A percentile compares a stretch with the other conserved stretches of the same genome.
phyloP scores from a whole-genome alignment of 2,329 filamentous ascomycete genomes.

The Claviceps maximensis region DNA sequence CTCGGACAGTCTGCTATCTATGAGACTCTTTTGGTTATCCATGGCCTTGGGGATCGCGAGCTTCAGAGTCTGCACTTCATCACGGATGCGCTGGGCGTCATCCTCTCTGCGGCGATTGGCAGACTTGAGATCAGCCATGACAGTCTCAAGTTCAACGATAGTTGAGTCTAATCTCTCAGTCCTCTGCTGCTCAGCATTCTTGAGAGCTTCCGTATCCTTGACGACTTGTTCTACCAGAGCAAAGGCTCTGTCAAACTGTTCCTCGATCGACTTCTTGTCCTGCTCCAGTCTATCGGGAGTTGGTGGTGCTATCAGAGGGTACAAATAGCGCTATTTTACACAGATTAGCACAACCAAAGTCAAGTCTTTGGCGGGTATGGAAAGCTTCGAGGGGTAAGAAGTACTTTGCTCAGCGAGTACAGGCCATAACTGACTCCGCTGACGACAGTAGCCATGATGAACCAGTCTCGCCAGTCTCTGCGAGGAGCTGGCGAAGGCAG shows the following conservation, averaged over 20 bases:
- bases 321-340: constrained; percentile 61
- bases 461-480: constrained; percentile 96
- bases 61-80: constrained; percentile 73
- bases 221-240: constrained; percentile 80
- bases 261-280: constrained; percentile 86
- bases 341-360: neutral
- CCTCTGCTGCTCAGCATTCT: constrained; percentile 71
- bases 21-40: constrained; percentile 72
- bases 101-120: constrained; percentile 73
- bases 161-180: constrained; percentile 74
- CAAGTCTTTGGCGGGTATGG: neutral
- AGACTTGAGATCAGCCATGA: constrained; percentile 69
- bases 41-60: constrained; percentile 81
- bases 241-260: constrained; percentile 87
- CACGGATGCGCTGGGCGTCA: constrained; percentile 71
- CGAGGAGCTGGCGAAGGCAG: constrained; percentile 50
- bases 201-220: constrained; percentile 79
- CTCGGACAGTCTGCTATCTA: constrained; percentile 70
- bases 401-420: constrained; percentile 75
- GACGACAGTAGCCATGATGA: constrained; percentile 96
- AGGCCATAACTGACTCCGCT: constrained; percentile 80
- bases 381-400: constrained; percentile 1
- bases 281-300: constrained; percentile 88
- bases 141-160: constrained; percentile 70
- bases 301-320: constrained; percentile 81